A percentile compares a stretch with the other conserved stretches of the same genome.
Evolutionary conservation across 305 asterid genomes (phyloP).

Genomic region (Rubia tinctorum): DNA sequence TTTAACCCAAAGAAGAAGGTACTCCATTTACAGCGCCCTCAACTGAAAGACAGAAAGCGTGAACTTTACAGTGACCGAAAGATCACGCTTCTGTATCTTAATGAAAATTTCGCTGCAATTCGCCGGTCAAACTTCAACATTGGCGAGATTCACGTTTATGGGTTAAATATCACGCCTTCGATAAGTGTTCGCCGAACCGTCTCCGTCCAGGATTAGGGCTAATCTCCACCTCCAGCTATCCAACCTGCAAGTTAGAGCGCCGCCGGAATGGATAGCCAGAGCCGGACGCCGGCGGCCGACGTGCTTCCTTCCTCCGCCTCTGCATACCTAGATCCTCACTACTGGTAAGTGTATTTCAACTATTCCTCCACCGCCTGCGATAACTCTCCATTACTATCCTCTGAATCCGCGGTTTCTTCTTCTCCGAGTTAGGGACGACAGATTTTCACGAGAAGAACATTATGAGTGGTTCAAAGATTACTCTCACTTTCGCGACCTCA

Average conservation of each 20-base stretch:
- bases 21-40: neutral
- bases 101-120: neutral
- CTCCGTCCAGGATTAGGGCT: slow-evolving; percentile 18
- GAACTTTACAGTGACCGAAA: neutral
- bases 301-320: slow-evolving; percentile 67
- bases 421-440: slow-evolving; percentile 56
- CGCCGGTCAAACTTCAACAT: neutral
- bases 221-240: neutral
- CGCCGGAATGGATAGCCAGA: slow-evolving; percentile 31
- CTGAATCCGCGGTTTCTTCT: neutral
- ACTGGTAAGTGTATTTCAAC: slow-evolving; percentile 45
- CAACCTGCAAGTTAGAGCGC: neutral
- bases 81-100: neutral
- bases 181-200: neutral
- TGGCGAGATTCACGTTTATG: neutral
- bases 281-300: slow-evolving; percentile 25
- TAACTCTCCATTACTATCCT: neutral
- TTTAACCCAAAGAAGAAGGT: too few relatives aligned
- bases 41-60: neutral
- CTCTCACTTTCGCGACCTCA: slow-evolving; percentile 71
- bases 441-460: slow-evolving; percentile 84
- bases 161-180: slow-evolving; percentile 1
- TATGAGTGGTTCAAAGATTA: slow-evolving; percentile 94
- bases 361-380: neutral
- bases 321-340: slow-evolving; percentile 70